Evolutionary conservation across 2,329 filamentous ascomycete species (phyloP), one percentile per base, ranked within the genome.

Genomic region (Fusarium setosum): DNA sequence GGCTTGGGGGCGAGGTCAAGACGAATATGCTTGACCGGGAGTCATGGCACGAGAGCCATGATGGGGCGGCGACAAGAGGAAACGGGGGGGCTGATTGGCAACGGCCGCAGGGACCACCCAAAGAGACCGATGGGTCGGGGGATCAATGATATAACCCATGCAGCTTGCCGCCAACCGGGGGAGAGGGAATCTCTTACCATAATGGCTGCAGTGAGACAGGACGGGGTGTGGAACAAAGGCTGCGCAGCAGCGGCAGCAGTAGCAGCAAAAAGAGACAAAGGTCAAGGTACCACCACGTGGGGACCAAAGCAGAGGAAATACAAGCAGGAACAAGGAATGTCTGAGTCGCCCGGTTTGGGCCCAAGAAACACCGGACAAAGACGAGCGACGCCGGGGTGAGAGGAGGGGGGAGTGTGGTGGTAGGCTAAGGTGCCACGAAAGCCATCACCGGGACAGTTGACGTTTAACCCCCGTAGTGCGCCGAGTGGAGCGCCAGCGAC

Each of bases 131-230:
- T 63, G 70, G 70, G 72, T 68, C 75, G 71, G 68, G 69, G 68
- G 69, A 74, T 74, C 72, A 72, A 75, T 80, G 75, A 81, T 79
- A 80, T 80, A 81, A 76, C 72, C 73, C 75, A 80, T 82, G 80
- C 79, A 81, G 73, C 74, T 75, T 79, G 75, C 80, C 80, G 77
- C 73, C 70, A 73, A 73, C 71, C 75, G 73, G 74, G n/a, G 72
- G 70, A 77, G 72, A 70, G 74, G 72, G 74, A 74, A 74, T 69
- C 68, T 75, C 82, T 84, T 83, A 84, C 82, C 82, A 84, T 84
- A 74, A 76, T 81, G 75, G 76, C 73, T 76, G 75, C 75, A 75
- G 74, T 73, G 70, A 76, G 72, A 76, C 72, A 77, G 56, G 65
- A 65, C 65, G 48, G 75, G 71, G 71, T 73, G 71, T 73, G 71